Conservation (phyloP, 768 basidiomycete species). For the Kwoniella dendrophila region DNA sequence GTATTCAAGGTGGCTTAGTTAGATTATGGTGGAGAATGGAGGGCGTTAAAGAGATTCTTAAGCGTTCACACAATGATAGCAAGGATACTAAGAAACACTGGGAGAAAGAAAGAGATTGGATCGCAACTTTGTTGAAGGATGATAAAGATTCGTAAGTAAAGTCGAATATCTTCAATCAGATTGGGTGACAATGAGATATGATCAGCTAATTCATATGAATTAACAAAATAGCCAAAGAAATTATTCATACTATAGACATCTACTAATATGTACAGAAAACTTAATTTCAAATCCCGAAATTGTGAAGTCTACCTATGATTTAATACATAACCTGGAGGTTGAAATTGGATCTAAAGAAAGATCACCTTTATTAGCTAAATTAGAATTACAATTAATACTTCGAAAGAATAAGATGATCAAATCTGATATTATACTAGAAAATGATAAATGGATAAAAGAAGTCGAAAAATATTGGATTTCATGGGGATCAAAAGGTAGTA, state of each 20-base stretch:
- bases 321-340: constrained; percentile 28
- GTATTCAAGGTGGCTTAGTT: constrained; percentile 18
- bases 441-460: constrained; percentile 18
- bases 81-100: constrained; percentile 5
- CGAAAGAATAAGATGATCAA: not conserved
- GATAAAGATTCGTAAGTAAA: constrained; percentile 35
- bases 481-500: constrained; percentile 44
- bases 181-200: not conserved
- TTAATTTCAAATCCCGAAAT: not conserved
- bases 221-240: constrained; percentile 34
- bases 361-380: constrained; percentile 42
- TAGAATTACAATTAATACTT: constrained; percentile 37
- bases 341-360: constrained; percentile 46
- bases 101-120: constrained; percentile 28
- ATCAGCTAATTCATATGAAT: not conserved
- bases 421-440: not conserved
- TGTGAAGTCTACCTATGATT: constrained; percentile 9
- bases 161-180: not conserved
- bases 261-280: constrained; percentile 15
- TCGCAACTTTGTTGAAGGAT: constrained; percentile 1
- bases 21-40: constrained; percentile 33
- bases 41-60: constrained; percentile 23
- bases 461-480: constrained; percentile 40
- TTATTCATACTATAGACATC: constrained; percentile 40
- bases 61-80: constrained; percentile 8